Base-by-base conservation (phyloP, 257 asterid genomes). In the Eucommia ulmoides region DNA sequence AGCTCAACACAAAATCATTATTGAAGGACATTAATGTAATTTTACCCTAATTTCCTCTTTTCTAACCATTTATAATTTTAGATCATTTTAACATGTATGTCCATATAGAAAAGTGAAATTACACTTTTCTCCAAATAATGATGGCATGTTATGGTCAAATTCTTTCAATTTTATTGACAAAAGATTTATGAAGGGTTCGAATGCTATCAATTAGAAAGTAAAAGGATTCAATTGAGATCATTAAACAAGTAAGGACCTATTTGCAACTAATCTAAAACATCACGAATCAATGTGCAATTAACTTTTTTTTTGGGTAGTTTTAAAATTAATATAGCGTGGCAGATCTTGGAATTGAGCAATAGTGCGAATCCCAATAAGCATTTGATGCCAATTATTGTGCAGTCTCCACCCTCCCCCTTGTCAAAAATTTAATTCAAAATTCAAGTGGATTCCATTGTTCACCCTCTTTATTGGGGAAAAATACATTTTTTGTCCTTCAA, bases 301-400 rank as follows among this genome's bases (percentile, higher is more conserved):
- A 29, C 44, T 47, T 7, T 26, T 20, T 41, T 5, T 46, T 24
- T 50, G 10, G 17, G 56, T 18, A 24, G 21, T 46, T 50, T 29
- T 22, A 45, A 26, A 45, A 23, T 24, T 33, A 58, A 9, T 58
- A 19, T 21, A 22, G 18, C 10, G n/a, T 35, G 17, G 41, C 18
- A 19, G 20, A 45, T 24, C n/a, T 55, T 33, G 24, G 26, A 14
- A 26, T 20, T 25, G 1, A 2, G 17, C 47, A n/a, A 24, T 15
- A 49, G 68, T 55, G 58, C 62, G 58, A 54, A 38, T 62, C 53
- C 68, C 68, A 49, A 62, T 62, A 62, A 49, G 58, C 68, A 62
- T 52, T 42, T 17, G 33, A 44, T 38, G 29, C 26, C 62, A 47
- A 54, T 62, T 26, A 56, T 62, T 62, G 62, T 17, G 22, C 48